Base-by-base conservation (phyloP, 2,329 filamentous ascomycete species). In the Pyricularia grisea region DNA sequence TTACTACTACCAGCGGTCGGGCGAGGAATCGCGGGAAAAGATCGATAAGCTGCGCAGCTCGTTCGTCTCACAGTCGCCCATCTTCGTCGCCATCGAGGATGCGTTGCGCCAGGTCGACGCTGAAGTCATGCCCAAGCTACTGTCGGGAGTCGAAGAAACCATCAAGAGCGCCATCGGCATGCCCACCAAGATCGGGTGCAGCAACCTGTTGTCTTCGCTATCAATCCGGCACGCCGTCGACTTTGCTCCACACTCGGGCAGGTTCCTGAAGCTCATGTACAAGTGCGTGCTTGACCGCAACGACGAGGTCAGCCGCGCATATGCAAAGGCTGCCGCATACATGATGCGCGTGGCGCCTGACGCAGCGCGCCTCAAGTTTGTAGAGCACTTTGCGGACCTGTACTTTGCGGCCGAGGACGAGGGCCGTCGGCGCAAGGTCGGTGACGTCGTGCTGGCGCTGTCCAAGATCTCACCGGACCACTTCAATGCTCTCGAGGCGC, bases 121-220 rank as follows among this genome's bases (percentile, higher is more conserved):
- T 7, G 81, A 83, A 4, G 89, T 91, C n/a, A 94, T 97, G 88
- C 84, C 85, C 65, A 84, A 88, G 25, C 83, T 97, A 11, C 88
- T 90, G 50, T 88, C 89, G 2, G 87, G 83, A 64, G 84, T 99
- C 0, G 90, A 95, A 76, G 85, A 86, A 33, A 90, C 91, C 0
- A 92, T 98, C 79, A 95, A 94, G 76, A 89, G 86, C 30, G 92
- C 94, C 0, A 89, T 99, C 55, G 94, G 94, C 1, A 89, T 98
- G 79, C 94, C 94, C 1, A 96, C 93, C 0, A 98, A 98, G 81
- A 91, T 98, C 66, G 95, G 93, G 55, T 96, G 93, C 75, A 92
- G 91, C 72, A 88, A 93, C 69, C 89, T 97, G 2, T 84, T 99
- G 36, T 91, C 92, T 9, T 94, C 92, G 0, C 84, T 99, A 9